phyloP scores from a whole-genome alignment of 2,329 filamentous ascomycete species.

The Talaromyces sp. region DNA sequence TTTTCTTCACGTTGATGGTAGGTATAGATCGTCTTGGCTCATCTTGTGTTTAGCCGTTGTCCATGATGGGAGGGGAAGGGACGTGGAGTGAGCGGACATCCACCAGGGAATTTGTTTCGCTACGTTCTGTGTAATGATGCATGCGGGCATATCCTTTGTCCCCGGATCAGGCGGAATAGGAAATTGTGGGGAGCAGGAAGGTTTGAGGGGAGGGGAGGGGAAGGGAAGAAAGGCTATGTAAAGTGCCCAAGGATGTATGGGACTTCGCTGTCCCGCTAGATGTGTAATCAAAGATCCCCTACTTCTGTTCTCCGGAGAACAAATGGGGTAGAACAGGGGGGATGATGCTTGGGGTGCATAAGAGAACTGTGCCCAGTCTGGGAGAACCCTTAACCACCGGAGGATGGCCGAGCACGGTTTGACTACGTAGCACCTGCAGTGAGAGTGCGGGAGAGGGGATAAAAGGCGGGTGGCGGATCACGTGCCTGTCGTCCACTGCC shows the following conservation, averaged over 20 bases:
- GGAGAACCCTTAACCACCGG: constrained; percentile 25
- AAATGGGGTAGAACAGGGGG: neutral
- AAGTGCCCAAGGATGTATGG: constrained; percentile 1
- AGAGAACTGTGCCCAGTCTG: constrained; percentile 2
- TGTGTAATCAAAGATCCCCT: neutral
- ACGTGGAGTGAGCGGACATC: neutral
- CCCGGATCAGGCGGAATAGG: constrained; percentile 13
- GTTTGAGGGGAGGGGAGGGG: neutral
- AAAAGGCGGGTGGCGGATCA: neutral
- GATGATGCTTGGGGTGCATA: neutral
- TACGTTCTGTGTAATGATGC: constrained; percentile 12
- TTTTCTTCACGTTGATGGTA: neutral
- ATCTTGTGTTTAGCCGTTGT: constrained; percentile 16
- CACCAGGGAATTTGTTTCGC: constrained; percentile 14
- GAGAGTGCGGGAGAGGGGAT: neutral
- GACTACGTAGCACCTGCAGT: neutral
- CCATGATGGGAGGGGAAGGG: neutral
- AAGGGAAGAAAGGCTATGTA: neutral
- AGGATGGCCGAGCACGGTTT: neutral
- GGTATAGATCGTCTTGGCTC: neutral
- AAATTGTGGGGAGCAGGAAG: constrained; percentile 14
- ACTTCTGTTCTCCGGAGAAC: neutral
- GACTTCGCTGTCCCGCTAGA: constrained; percentile 9
- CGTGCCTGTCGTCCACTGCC: neutral
- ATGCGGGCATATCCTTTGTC: constrained; percentile 9